phyloP scores from a whole-genome alignment of 2,329 filamentous ascomycete species.

The Penicillium sclerotigenum region DNA sequence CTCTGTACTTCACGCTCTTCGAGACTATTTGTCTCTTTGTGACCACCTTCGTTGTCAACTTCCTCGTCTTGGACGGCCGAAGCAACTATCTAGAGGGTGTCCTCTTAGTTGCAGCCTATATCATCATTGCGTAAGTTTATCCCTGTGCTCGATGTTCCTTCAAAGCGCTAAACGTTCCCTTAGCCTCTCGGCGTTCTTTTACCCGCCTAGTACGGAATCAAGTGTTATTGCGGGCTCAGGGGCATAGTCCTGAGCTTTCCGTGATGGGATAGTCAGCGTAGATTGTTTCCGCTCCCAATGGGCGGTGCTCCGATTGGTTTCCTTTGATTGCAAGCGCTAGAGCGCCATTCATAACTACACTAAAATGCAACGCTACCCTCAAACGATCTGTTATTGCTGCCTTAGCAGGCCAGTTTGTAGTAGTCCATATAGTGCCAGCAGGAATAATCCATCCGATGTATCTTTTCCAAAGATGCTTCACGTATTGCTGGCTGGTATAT shows the following conservation, averaged over 20 bases:
- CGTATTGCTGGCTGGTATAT: background rate
- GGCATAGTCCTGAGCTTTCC: background rate
- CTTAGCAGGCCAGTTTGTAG: background rate
- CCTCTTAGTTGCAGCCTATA: constrained; percentile 71
- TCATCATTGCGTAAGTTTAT: constrained; percentile 65
- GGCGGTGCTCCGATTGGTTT: background rate
- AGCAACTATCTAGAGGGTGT: constrained; percentile 80
- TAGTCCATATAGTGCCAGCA: too few species aligned
- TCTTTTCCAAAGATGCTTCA: background rate
- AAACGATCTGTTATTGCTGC: too few species aligned
- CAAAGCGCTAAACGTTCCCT: background rate
- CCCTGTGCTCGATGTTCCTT: background rate
- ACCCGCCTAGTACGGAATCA: constrained; percentile 28
- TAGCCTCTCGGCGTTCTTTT: constrained; percentile 47
- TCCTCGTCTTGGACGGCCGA: constrained; percentile 77
- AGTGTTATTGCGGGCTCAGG: constrained; percentile 29
- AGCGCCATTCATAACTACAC: background rate
- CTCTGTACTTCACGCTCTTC: constrained; percentile 59
- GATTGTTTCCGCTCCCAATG: background rate
- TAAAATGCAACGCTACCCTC: background rate
- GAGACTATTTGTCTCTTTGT: constrained; percentile 73
- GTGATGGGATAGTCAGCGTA: background rate
- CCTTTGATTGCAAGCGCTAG: background rate
- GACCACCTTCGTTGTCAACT: constrained; percentile 79
- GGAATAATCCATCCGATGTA: background rate